Evolutionary conservation across 2,329 filamentous ascomycete genomes (phyloP).

Genomic region (Ascochyta clinopodiicola): DNA sequence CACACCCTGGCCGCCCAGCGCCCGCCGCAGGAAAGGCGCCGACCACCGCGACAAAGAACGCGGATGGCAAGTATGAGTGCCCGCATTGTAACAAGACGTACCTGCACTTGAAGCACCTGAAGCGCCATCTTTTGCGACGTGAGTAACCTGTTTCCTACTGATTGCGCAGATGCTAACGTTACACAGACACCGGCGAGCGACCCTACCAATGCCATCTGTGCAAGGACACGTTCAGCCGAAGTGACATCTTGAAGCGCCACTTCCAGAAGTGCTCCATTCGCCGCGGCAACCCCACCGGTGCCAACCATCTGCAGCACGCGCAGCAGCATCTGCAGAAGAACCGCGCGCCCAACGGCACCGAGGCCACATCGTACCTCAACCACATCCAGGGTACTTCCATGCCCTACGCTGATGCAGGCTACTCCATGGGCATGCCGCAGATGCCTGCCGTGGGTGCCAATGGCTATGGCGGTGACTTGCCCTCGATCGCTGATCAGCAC

Average conservation of each 20-base stretch:
- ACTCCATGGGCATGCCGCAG: constrained; percentile 44
- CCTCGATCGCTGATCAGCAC: constrained; percentile 48
- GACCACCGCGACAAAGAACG: constrained; percentile 90
- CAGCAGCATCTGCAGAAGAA: constrained; percentile 85
- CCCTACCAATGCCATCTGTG: constrained; percentile 98
- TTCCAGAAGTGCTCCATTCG: constrained; percentile 99
- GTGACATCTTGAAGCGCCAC: constrained; percentile 97
- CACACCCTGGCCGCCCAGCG: constrained; percentile 83
- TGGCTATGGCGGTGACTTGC: constrained; percentile 46
- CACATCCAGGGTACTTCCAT: constrained; percentile 44
- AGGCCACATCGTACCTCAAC: constrained; percentile 47
- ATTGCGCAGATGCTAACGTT: constrained; percentile 42
- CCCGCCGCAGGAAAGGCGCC: constrained; percentile 81
- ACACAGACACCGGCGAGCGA: constrained; percentile 89
- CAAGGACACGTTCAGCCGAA: constrained; percentile 96
- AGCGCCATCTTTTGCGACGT: constrained; percentile 95
- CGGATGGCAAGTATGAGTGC: constrained; percentile 97
- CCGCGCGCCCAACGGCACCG: constrained; percentile 39
- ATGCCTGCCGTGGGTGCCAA: constrained; percentile 44
- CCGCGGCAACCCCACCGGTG: constrained; percentile 92
- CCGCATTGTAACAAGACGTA: constrained; percentile 99
- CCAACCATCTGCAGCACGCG: constrained; percentile 91
- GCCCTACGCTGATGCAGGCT: constrained; percentile 42
- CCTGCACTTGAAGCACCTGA: constrained; percentile 94
- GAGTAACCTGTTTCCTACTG: constrained; percentile 58